phyloP scores from a whole-genome alignment of 1,284 basidiomycete species.

The Ustilago cynodontis region DNA sequence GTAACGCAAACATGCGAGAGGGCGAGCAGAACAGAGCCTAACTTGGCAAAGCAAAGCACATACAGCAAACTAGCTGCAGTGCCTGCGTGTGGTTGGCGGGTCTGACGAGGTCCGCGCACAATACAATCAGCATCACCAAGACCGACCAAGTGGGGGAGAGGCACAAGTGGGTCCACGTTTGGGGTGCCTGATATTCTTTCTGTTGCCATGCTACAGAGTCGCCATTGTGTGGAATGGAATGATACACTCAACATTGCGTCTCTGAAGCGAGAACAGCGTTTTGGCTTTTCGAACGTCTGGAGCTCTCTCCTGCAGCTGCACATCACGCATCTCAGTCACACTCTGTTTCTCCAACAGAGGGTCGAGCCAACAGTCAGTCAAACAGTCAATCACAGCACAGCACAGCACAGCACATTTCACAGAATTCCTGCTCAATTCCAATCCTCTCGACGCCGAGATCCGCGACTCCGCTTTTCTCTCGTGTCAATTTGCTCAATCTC shows the following conservation, averaged over 20 bases:
- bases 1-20: background rate
- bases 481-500: background rate
- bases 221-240: too few relatives aligned
- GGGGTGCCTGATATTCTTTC: too few relatives aligned
- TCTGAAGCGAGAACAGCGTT: background rate
- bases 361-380: too few relatives aligned
- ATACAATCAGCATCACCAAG: background rate
- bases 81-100: background rate
- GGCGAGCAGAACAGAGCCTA: background rate
- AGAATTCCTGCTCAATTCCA: conserved; percentile 1
- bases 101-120: background rate
- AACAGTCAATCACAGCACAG: too few relatives aligned
- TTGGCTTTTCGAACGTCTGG: background rate
- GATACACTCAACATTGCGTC: too few relatives aligned
- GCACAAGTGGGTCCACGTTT: too few relatives aligned
- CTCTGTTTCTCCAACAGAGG: background rate
- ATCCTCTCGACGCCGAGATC: background rate
- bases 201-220: background rate
- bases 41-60: background rate
- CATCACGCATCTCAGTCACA: background rate
- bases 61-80: background rate
- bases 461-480: background rate
- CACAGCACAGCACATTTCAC: too few relatives aligned
- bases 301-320: background rate
- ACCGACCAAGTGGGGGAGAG: background rate